Evolutionary conservation across 257 asterid species (phyloP).

Genomic region (Lycium barbarum): DNA sequence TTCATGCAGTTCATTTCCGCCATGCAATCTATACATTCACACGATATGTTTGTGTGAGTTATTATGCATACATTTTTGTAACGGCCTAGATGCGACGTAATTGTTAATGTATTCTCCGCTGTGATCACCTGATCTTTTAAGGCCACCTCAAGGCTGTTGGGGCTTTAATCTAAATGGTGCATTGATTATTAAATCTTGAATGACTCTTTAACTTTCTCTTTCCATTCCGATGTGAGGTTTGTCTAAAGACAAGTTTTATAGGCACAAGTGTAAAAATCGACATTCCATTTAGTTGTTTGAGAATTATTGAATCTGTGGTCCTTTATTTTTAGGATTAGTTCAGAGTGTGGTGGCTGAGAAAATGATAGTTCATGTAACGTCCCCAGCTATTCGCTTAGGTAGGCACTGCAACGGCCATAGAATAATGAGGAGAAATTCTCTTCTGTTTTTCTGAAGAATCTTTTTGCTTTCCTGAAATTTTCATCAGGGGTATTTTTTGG

Average conservation of each 20-base stretch:
- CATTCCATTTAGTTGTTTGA: constrained; percentile 33
- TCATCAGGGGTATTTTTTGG: neutral
- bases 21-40: constrained; percentile 39
- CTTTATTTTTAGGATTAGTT: neutral
- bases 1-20: constrained; percentile 45
- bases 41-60: too few species aligned
- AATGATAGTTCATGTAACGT: constrained; percentile 27
- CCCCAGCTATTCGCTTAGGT: constrained; percentile 16
- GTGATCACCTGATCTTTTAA: neutral
- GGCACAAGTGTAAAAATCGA: constrained; percentile 45
- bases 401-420: constrained; percentile 26
- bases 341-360: constrained; percentile 22
- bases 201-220: too few species aligned
- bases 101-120: too few species aligned
- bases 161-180: too few species aligned
- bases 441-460: constrained; percentile 3
- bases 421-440: constrained; percentile 31
- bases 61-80: too few species aligned
- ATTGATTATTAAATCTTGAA: too few species aligned
- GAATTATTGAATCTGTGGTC: neutral
- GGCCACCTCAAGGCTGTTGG: too few species aligned
- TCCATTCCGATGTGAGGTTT: too few species aligned
- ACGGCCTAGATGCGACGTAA: too few species aligned
- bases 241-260: too few species aligned
- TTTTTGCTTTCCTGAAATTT: constrained; percentile 26